A percentile compares a stretch with the other conserved stretches of the same genome.
phyloP scores from a whole-genome alignment of 371 early-diverging fungal genomes.

The Mycotypha africana region DNA sequence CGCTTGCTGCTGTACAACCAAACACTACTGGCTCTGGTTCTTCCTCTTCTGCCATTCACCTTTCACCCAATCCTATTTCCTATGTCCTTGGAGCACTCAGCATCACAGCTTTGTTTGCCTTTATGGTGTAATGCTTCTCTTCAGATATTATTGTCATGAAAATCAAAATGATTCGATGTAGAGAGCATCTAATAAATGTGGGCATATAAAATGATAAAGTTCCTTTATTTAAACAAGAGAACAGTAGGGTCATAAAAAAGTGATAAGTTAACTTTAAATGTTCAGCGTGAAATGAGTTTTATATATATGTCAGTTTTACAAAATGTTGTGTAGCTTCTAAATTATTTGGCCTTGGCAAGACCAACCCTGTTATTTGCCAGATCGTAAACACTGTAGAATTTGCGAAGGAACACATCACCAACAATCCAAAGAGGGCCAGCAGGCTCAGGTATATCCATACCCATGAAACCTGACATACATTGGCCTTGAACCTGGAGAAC shows the following conservation, averaged over 20 bases:
- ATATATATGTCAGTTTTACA: too few species aligned
- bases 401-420: conserved; percentile 89
- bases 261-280: too few species aligned
- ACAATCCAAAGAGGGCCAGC: conserved; percentile 72
- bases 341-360: conserved; percentile 32
- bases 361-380: conserved; percentile 83
- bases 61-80: not conserved
- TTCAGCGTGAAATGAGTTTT: too few species aligned
- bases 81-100: not conserved
- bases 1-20: not conserved
- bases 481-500: conserved; percentile 72
- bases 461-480: conserved; percentile 91
- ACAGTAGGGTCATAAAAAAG: too few species aligned
- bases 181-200: too few species aligned
- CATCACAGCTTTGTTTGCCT: not conserved
- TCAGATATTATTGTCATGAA: too few species aligned
- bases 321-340: too few species aligned
- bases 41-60: too few species aligned
- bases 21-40: not conserved
- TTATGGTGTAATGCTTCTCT: too few species aligned
- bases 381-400: conserved; percentile 85
- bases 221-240: too few species aligned
- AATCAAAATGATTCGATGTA: too few species aligned
- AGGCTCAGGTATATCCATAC: conserved; percentile 76
- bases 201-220: too few species aligned